phyloP scores from a whole-genome alignment of 1,284 basidiomycete genomes.

The Albatrellus sp. region DNA sequence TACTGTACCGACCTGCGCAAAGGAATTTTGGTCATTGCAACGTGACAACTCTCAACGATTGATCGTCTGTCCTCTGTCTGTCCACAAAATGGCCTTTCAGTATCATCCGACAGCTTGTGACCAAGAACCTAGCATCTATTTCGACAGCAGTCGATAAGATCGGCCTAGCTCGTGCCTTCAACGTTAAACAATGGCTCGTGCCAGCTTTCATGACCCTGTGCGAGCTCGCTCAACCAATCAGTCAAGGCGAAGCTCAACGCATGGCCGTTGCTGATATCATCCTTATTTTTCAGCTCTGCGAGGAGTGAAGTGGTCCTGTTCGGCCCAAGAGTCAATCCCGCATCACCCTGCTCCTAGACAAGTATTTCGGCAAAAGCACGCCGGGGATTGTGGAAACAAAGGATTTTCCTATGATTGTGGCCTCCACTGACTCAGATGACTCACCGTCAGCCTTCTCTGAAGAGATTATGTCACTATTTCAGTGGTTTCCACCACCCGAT shows the following conservation, averaged over 20 bases:
- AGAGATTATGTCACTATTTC: no score
- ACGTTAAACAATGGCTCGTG: slow-evolving; percentile 8
- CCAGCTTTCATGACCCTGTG: slow-evolving; percentile 6
- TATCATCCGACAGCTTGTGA: slow-evolving; percentile 6
- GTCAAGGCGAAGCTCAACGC: slow-evolving; percentile 4
- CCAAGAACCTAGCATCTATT: slow-evolving; percentile 1
- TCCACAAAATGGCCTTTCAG: slow-evolving; percentile 8
- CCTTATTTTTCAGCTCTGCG: slow-evolving; percentile 8
- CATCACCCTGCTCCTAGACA: no score
- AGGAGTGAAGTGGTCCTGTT: slow-evolving; percentile 3
- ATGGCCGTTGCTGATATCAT: slow-evolving; percentile 9
- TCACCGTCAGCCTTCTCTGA: no score
- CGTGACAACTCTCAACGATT: slow-evolving; percentile 6
- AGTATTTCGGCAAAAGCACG: no score
- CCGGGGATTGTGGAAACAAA: no score
- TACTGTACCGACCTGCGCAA: not conserved
- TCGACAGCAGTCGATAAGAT: slow-evolving; percentile 5
- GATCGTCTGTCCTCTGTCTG: slow-evolving; percentile 8
- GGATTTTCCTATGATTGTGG: no score
- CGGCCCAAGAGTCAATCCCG: no score
- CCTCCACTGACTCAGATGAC: no score
- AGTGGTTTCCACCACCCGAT: no score
- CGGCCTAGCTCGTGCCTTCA: slow-evolving; percentile 6
- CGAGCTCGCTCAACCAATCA: slow-evolving; percentile 1
- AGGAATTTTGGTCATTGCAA: slow-evolving; percentile 8